These are phyloP conservation scores for Pholiota adiposa DNA, from an alignment of 1,284 basidiomycete genomes.

Conservation along the genomic window DNA sequence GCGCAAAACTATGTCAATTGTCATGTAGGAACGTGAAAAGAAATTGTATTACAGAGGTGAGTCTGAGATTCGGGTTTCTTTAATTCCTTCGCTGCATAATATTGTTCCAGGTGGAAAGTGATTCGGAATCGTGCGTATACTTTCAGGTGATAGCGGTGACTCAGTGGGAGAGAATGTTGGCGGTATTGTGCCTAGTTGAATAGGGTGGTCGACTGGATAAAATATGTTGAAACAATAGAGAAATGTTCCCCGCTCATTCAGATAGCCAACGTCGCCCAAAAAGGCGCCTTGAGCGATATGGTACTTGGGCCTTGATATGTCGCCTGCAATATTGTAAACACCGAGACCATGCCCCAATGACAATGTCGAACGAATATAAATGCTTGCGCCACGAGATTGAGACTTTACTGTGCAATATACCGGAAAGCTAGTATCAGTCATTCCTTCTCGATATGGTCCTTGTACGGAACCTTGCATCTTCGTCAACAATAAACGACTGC, in stretches of 20 bases:
- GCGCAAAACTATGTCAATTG: too few relatives aligned
- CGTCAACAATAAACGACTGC: too few relatives aligned
- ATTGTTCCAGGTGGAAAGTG: not conserved
- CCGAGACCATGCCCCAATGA: not conserved
- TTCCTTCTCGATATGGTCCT: not conserved
- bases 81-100: not conserved
- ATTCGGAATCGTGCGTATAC: not conserved
- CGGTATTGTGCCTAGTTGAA: not conserved
- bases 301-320: not conserved
- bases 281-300: not conserved
- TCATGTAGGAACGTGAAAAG: too few relatives aligned
- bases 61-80: not conserved
- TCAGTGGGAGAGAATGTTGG: not conserved
- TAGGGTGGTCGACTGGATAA: not conserved
- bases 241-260: not conserved
- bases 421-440: not conserved
- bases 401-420: not conserved
- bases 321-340: not conserved
- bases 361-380: not conserved
- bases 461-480: not conserved
- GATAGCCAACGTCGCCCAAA: conserved; percentile 4
- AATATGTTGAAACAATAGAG: conserved; percentile 1
- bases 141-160: not conserved
- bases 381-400: not conserved
- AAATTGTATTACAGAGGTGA: not conserved